Percentiles rank a stretch among this genome's conserved stretches.
Conservation (phyloP, 352 stramenopile genomes). For the Thalassiosira mediterranea region DNA sequence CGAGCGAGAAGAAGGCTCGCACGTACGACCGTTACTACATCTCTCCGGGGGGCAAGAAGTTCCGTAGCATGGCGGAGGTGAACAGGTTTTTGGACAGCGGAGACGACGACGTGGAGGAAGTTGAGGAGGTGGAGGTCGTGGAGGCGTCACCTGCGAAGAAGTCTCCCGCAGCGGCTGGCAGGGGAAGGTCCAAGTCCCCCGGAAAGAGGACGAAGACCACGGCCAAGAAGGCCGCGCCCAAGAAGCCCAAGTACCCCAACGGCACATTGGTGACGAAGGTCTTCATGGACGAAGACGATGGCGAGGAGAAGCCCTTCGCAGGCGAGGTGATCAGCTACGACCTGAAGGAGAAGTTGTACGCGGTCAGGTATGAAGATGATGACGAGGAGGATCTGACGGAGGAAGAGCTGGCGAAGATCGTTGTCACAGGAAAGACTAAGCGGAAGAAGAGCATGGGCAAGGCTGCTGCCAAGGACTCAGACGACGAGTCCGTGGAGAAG, state of each 20-base stretch:
- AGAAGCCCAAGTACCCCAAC: constrained; percentile 15
- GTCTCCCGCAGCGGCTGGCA: background rate
- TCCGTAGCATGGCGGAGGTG: constrained; percentile 39
- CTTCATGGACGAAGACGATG: constrained; percentile 17
- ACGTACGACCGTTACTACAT: constrained; percentile 51
- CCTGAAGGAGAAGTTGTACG: constrained; percentile 17
- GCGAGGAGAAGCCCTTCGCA: constrained; percentile 1
- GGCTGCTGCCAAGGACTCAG: constrained; percentile 13
- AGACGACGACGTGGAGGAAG: constrained; percentile 42
- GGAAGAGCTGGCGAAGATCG: constrained; percentile 31
- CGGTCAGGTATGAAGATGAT: constrained; percentile 44
- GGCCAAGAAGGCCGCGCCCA: background rate
- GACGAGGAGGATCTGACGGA: constrained; percentile 54
- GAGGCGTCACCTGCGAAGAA: constrained; percentile 11
- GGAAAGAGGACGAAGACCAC: background rate
- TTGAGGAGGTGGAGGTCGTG: constrained; percentile 44
- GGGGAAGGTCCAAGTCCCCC: background rate
- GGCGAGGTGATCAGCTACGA: constrained; percentile 33
- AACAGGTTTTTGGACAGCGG: constrained; percentile 8
- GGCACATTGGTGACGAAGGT: constrained; percentile 35
- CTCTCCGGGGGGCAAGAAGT: constrained; percentile 23
- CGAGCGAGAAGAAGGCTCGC: too few relatives aligned
- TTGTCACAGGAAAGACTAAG: constrained; percentile 10
- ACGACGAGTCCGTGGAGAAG: constrained; percentile 2
- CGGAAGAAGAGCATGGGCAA: constrained; percentile 1